Conservation (phyloP, 2,329 filamentous ascomycete species). For the Xylariaceae sp. region DNA sequence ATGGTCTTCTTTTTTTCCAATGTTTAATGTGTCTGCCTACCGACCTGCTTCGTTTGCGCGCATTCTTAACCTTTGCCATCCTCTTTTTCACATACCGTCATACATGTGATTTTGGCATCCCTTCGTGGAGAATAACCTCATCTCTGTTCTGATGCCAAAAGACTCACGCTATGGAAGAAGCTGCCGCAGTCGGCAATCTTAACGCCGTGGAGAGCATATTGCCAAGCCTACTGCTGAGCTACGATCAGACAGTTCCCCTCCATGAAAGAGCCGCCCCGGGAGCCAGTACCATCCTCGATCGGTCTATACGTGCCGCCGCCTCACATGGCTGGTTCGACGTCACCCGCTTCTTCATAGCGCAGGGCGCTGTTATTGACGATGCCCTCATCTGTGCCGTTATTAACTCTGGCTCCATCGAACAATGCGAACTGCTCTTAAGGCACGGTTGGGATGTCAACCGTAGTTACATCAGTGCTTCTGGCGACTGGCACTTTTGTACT, state of each 20-base stretch:
- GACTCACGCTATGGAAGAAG: constrained; percentile 26
- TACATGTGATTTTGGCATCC: constrained; percentile 10
- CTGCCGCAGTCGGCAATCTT: constrained; percentile 24
- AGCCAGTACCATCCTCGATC: constrained; percentile 22
- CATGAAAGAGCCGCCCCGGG: constrained; percentile 22
- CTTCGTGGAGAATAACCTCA: background rate
- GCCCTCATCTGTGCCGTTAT: constrained; percentile 22
- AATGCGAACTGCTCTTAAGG: constrained; percentile 19
- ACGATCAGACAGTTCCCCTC: constrained; percentile 20
- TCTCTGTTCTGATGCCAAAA: constrained; percentile 19
- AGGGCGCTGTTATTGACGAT: constrained; percentile 23
- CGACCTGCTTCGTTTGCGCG: constrained; percentile 9
- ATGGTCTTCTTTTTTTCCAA: constrained; percentile 5
- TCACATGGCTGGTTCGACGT: constrained; percentile 20
- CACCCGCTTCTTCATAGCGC: constrained; percentile 21
- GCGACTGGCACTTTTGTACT: constrained; percentile 24
- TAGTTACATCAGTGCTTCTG: constrained; percentile 23
- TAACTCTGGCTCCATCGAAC: constrained; percentile 22
- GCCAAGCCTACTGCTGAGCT: constrained; percentile 21
- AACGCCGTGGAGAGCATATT: constrained; percentile 22
- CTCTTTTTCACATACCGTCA: background rate
- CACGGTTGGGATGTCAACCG: constrained; percentile 24
- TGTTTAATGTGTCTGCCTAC: background rate
- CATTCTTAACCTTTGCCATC: constrained; percentile 10
- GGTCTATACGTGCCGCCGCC: constrained; percentile 22